Evolutionary conservation across 768 basidiomycete species (phyloP), one percentile per base, ranked within the genome.

Genomic region (Auriculariales sp.): DNA sequence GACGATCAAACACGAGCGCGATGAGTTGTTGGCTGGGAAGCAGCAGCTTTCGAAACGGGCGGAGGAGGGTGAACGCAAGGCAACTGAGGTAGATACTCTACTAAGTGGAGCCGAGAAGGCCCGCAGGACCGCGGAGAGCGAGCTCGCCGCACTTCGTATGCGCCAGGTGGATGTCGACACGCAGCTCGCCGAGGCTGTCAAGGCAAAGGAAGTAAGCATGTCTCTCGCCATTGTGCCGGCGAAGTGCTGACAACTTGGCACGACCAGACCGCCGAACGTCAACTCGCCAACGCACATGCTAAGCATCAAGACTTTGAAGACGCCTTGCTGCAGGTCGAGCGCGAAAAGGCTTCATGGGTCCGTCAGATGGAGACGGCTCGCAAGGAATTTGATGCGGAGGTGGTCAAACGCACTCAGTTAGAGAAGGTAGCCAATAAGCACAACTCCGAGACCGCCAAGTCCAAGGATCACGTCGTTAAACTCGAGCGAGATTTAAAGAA

Each of bases 291-390:
- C 19, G 75, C 83, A 4, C 83, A 87, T 57, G 71, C 74, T 30
- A 88, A 88, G 57, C 83, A 82, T 52, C 78, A 84, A 50, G 81
- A 84, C 51, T 83, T 91, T 50, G 94, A 99, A 63, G 94, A 98
- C 59, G 75, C 82, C 0, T 75, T 88, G 1, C 71, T 95, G 4
- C 79, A 85, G 56, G 72, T 87, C 46, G 86, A 97, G 62, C 74
- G 87, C 28, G 91, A 92, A 51, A 78, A 87, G 60, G 78, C 77
- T 10, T 70, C 79, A 14, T 79, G 82, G 54, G 74, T 79, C 45
- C 75, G 83, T 3, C 83, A 91, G 55, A 60, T 85, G 52, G 85
- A 93, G 22, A 69, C 73, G 3, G 64, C 73, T 49, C 75, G 76
- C 35, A 81, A 81, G 56, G 83, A 88, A 53, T 71, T 93, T 15